Evolutionary conservation across 441 rosid species (phyloP).

Genomic region (Euphorbia schlechtendalii): DNA sequence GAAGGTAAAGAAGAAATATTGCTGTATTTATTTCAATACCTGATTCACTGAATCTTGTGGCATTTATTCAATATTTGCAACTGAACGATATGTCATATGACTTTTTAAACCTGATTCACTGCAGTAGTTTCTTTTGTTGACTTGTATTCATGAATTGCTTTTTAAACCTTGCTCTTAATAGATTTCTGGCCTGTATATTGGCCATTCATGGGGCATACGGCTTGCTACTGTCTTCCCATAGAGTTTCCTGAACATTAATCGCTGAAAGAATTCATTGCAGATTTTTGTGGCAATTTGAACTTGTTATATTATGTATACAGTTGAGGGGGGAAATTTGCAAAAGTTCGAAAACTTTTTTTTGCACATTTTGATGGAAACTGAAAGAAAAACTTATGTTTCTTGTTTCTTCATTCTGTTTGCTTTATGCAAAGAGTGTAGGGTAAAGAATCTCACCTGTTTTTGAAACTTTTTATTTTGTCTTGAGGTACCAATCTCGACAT

Average conservation of each 20-base stretch:
- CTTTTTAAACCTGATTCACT: not conserved
- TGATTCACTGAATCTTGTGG: not conserved
- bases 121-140: not conserved
- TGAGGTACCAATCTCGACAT: not conserved
- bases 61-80: slow-evolving; percentile 2
- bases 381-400: not conserved
- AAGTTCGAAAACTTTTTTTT: not conserved
- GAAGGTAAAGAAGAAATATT: slow-evolving; percentile 10
- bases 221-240: not conserved
- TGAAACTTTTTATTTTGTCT: not conserved
- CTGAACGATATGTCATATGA: not conserved
- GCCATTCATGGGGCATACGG: not conserved
- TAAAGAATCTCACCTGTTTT: not conserved
- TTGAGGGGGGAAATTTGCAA: not conserved
- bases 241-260: not conserved
- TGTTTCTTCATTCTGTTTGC: not conserved
- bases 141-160: not conserved
- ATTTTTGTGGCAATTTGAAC: not conserved
- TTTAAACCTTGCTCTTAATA: not conserved
- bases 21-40: not conserved
- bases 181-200: not conserved
- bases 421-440: not conserved
- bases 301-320: not conserved
- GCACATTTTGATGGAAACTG: not conserved
- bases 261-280: not conserved